phyloP scores from a whole-genome alignment of 1,284 basidiomycete genomes.

The Pseudozyma thailandica region DNA sequence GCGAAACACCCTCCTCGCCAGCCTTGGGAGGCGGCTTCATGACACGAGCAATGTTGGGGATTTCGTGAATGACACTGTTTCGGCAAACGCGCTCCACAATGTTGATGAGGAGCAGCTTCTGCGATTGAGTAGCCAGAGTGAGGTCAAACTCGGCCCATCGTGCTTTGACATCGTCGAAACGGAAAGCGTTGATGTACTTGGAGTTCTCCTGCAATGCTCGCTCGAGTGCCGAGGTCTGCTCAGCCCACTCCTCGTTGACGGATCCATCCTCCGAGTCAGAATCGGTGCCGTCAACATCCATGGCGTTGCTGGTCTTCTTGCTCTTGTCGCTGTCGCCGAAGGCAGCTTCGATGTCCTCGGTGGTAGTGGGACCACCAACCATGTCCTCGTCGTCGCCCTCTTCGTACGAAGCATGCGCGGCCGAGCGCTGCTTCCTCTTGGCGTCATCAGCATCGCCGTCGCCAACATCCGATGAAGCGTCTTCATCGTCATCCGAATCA shows the following conservation, averaged over 20 bases:
- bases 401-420: conserved; percentile 80
- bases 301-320: conserved; percentile 37
- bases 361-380: conserved; percentile 67
- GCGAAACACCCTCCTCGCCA: conserved; percentile 45
- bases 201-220: conserved; percentile 71
- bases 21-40: conserved; percentile 60
- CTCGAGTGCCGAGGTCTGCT: conserved; percentile 68
- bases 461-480: conserved; percentile 66
- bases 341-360: conserved; percentile 77
- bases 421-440: conserved; percentile 75
- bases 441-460: conserved; percentile 80
- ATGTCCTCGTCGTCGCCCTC: conserved; percentile 68
- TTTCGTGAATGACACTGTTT: conserved; percentile 64
- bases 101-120: conserved; percentile 67
- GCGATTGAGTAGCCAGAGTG: conserved; percentile 54
- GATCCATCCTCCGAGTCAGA: conserved; percentile 52
- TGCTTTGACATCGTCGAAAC: conserved; percentile 75
- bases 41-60: conserved; percentile 61
- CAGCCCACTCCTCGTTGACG: conserved; percentile 63
- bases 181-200: conserved; percentile 75
- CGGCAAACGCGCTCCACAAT: conserved; percentile 66
- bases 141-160: conserved; percentile 69
- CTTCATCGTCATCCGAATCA: conserved; percentile 58
- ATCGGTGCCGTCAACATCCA: conserved; percentile 60
- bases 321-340: conserved; percentile 68